phyloP scores from a whole-genome alignment of 176 grass and related monocot genomes.

The Paspalum vaginatum region DNA sequence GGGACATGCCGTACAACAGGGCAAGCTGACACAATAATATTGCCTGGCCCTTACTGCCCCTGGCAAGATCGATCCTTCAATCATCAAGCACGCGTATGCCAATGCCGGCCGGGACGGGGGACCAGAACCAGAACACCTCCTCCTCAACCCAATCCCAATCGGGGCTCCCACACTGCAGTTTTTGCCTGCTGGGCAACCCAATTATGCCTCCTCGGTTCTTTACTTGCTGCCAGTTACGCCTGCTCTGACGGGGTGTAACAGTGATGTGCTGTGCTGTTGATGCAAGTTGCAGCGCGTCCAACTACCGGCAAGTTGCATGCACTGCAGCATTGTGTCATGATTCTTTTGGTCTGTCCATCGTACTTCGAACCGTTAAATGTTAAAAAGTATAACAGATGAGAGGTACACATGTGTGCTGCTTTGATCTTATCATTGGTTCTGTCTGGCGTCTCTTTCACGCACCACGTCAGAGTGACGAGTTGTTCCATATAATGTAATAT shows the following conservation, averaged over 20 bases:
- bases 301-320: slow-evolving; percentile 28
- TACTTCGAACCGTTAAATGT: slow-evolving; percentile 39
- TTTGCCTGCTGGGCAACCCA: slow-evolving; percentile 32
- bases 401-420: slow-evolving; percentile 17
- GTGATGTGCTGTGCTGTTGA: neutral
- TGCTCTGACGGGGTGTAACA: neutral
- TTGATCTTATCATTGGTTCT: slow-evolving; percentile 31
- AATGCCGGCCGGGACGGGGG: neutral
- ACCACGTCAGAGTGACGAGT: neutral
- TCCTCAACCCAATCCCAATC: neutral
- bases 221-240: neutral
- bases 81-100: slow-evolving; percentile 5
- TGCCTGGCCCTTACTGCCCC: neutral
- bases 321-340: slow-evolving; percentile 9
- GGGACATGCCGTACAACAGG: slow-evolving; percentile 20
- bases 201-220: neutral
- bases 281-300: slow-evolving; percentile 16
- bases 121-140: neutral
- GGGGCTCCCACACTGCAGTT: slow-evolving; percentile 6
- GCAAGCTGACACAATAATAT: slow-evolving; percentile 25
- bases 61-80: slow-evolving; percentile 11
- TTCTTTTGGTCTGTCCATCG: slow-evolving; percentile 44
- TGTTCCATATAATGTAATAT: too few relatives aligned
- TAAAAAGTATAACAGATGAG: neutral
- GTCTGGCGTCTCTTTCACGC: neutral